Conservation (phyloP, 2,329 filamentous ascomycete genomes). For the Alternaria triticimaculans region DNA sequence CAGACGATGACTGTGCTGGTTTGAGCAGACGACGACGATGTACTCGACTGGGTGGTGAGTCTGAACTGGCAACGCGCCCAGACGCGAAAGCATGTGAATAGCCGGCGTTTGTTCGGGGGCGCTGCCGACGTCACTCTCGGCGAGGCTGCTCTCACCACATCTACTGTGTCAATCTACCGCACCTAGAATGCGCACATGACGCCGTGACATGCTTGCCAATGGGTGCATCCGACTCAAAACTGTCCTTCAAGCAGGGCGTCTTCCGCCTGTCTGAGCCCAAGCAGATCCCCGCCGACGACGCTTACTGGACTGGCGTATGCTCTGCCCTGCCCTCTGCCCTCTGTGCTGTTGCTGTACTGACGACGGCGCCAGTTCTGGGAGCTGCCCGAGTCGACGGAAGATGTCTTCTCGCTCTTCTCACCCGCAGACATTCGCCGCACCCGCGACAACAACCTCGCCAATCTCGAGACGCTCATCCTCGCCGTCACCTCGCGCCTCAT, state of each 20-base stretch:
- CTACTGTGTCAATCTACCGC: conserved; percentile 1
- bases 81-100: conserved; percentile 33
- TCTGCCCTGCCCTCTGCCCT: conserved; percentile 38
- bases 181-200: conserved; percentile 29
- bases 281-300: conserved; percentile 84
- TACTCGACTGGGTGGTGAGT: not conserved
- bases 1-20: not conserved
- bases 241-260: conserved; percentile 98
- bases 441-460: conserved; percentile 82
- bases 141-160: conserved; percentile 12
- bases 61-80: not conserved
- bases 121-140: conserved; percentile 27
- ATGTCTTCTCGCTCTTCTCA: conserved; percentile 96
- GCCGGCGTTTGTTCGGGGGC: conserved; percentile 6
- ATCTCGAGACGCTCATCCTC: conserved; percentile 86
- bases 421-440: conserved; percentile 80
- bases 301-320: conserved; percentile 89
- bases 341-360: conserved; percentile 20
- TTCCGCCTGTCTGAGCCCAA: conserved; percentile 93
- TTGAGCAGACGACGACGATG: not conserved
- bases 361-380: conserved; percentile 80
- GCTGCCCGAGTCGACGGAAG: conserved; percentile 91
- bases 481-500: conserved; percentile 84
- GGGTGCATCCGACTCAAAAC: conserved; percentile 98
- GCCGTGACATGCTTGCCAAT: conserved; percentile 61